Percentiles rank a stretch among this genome's conserved stretches.
Conservation (phyloP, 2,329 filamentous ascomycete genomes). For the Colletotrichum somersetense region DNA sequence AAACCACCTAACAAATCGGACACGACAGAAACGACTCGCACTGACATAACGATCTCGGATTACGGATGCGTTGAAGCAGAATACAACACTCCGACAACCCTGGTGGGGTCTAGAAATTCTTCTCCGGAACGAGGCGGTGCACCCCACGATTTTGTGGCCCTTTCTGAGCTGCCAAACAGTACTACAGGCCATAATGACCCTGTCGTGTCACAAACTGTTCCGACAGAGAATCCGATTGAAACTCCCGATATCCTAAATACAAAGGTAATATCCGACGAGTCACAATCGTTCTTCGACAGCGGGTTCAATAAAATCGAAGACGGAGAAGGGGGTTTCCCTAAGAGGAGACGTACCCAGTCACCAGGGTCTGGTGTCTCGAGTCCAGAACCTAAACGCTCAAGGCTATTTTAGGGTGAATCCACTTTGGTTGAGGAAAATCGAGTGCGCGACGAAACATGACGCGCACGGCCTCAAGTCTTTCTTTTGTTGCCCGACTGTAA, state of each 20-base stretch:
- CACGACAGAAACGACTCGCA: neutral
- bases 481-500: no score
- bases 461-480: no score
- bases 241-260: accelerated
- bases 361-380: neutral
- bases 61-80: neutral
- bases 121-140: neutral
- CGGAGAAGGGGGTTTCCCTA: accelerated
- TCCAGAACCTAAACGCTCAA: neutral
- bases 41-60: neutral
- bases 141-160: neutral
- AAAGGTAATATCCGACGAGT: no score
- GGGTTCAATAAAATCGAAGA: neutral
- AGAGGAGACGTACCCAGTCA: neutral
- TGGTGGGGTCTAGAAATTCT: neutral
- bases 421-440: neutral
- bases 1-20: neutral
- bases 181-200: neutral
- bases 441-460: no score
- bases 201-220: neutral
- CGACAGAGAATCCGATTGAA: neutral
- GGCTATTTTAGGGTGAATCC: neutral
- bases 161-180: neutral
- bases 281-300: no score
- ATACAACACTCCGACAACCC: neutral